Evolutionary conservation across 805 yeast species (phyloP).

Genomic region (Lachancea meyersii): DNA sequence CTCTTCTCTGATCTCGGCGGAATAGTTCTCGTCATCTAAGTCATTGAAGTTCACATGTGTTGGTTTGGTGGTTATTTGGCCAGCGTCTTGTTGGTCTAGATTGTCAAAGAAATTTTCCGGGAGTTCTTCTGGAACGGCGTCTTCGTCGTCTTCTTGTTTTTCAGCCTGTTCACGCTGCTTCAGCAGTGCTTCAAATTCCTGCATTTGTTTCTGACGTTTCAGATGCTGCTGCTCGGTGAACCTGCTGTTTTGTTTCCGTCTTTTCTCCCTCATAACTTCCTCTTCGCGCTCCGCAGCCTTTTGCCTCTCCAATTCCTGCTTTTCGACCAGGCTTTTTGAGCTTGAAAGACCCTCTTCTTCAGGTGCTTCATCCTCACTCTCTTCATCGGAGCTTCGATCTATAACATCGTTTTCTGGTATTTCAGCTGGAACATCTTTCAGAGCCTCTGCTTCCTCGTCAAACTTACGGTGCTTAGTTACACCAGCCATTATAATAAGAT

Average conservation of each 20-base stretch:
- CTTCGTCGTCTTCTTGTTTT: constrained; percentile 7
- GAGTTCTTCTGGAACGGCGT: constrained; percentile 34
- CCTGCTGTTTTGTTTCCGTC: constrained; percentile 28
- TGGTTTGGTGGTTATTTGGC: constrained; percentile 18
- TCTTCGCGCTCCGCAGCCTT: constrained; percentile 24
- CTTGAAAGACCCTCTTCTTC: constrained; percentile 39
- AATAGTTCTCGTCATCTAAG: constrained; percentile 12
- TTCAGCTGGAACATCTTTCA: constrained; percentile 4
- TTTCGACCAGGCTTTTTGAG: constrained; percentile 24
- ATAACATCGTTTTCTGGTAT: constrained; percentile 1
- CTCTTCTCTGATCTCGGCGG: constrained; percentile 14
- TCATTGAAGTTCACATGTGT: constrained; percentile 35
- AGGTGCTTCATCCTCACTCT: constrained; percentile 44
- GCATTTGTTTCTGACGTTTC: constrained; percentile 19
- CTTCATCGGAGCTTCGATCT: constrained; percentile 21
- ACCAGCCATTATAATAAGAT: not conserved
- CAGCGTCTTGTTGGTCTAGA: constrained; percentile 19
- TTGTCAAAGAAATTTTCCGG: constrained; percentile 37
- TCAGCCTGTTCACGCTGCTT: constrained; percentile 3
- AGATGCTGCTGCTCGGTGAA: constrained; percentile 32
- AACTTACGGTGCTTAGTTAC: constrained; percentile 2
- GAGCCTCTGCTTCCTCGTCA: constrained; percentile 9
- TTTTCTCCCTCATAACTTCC: constrained; percentile 28
- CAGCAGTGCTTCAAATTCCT: constrained; percentile 6
- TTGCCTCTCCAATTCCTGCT: constrained; percentile 24